phyloP scores from a whole-genome alignment of 257 asterid species.

The Nicotiana noctiflora region DNA sequence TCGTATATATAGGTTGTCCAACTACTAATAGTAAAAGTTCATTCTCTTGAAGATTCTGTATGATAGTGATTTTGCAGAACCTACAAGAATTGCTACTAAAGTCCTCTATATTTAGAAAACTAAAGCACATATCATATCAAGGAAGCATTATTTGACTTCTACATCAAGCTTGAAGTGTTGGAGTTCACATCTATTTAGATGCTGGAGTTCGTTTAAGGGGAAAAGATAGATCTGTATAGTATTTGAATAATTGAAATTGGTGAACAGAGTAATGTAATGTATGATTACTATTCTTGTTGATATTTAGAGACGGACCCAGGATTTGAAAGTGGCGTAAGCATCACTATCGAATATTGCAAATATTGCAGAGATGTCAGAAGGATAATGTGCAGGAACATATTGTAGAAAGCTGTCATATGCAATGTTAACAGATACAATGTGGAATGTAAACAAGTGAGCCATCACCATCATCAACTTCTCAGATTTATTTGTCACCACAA shows the following conservation, averaged over 20 bases:
- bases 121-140: neutral
- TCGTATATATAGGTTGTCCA: too few species aligned
- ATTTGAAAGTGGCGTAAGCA: too few species aligned
- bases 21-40: too few species aligned
- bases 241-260: neutral
- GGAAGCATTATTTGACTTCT: neutral
- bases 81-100: too few species aligned
- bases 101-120: neutral
- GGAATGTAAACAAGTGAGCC: conserved; percentile 54
- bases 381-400: neutral
- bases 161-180: too few species aligned
- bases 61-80: too few species aligned
- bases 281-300: neutral
- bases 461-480: conserved; percentile 63
- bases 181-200: neutral
- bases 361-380: too few species aligned
- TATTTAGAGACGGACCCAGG: too few species aligned
- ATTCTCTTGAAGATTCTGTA: too few species aligned
- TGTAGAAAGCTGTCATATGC: neutral
- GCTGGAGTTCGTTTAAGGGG: neutral
- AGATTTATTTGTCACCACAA: conserved; percentile 78
- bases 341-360: too few species aligned
- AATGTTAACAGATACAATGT: neutral
- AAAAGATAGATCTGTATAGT: neutral
- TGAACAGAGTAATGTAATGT: neutral